Percentiles rank a stretch among this genome's conserved stretches.
phyloP scores from a whole-genome alignment of 495 filamentous ascomycete species.

The Clavariopsis aquatica region DNA sequence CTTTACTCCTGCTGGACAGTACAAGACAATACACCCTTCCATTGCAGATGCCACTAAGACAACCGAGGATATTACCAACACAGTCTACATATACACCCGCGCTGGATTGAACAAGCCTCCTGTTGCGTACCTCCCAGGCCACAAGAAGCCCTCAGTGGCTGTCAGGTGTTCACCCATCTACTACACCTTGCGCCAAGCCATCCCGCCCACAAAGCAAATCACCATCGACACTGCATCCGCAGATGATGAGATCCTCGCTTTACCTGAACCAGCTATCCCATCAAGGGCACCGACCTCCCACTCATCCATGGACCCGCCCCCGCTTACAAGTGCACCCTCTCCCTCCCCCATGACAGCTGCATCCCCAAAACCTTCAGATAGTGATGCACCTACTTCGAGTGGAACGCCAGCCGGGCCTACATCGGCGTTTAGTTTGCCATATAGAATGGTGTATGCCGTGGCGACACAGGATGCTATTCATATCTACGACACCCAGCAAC shows the following conservation, averaged over 20 bases:
- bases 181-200: conserved; percentile 73
- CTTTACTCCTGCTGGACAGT: conserved; percentile 95
- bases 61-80: conserved; percentile 87
- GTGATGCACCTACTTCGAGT: conserved; percentile 57
- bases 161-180: conserved; percentile 90
- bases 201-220: conserved; percentile 71
- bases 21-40: conserved; percentile 75
- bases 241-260: conserved; percentile 76
- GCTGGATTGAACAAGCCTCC: conserved; percentile 97
- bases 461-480: conserved; percentile 96
- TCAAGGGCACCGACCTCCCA: conserved; percentile 57
- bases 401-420: conserved; percentile 55
- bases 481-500: conserved; percentile 96
- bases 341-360: conserved; percentile 50
- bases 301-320: conserved; percentile 79
- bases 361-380: conserved; percentile 56
- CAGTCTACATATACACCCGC: conserved; percentile 96
- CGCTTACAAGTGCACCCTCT: conserved; percentile 56
- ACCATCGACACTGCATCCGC: conserved; percentile 88
- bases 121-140: conserved; percentile 94
- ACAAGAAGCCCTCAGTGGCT: conserved; percentile 97
- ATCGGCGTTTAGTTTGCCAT: conserved; percentile 75
- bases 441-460: conserved; percentile 94
- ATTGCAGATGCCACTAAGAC: conserved; percentile 67
- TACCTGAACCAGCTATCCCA: conserved; percentile 79